phyloP scores from a whole-genome alignment of 2,329 filamentous ascomycete genomes.

The Sporothrix globosa region DNA sequence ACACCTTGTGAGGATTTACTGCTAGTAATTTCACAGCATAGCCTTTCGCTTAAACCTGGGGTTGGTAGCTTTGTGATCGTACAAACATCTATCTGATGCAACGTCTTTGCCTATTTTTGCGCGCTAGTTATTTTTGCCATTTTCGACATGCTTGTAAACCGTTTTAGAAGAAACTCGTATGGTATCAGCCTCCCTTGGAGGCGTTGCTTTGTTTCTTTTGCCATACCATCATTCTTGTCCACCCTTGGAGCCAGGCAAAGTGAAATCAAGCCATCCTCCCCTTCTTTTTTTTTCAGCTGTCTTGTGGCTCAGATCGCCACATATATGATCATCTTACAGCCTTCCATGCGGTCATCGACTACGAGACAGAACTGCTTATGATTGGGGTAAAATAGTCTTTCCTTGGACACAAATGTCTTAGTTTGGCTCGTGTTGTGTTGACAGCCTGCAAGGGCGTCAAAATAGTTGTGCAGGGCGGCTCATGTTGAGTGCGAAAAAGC shows the following conservation, averaged over 20 bases:
- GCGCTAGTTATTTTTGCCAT: neutral
- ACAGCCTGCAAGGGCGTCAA: slow-evolving; percentile 7
- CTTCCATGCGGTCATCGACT: neutral
- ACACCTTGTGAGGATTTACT: neutral
- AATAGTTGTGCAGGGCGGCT: neutral
- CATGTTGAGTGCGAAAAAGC: neutral
- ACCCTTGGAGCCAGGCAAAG: no score
- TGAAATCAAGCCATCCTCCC: neutral
- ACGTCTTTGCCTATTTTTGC: neutral
- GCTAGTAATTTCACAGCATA: neutral
- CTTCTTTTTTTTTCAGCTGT: neutral
- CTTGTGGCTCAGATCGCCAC: neutral
- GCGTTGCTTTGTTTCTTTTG: slow-evolving; percentile 3
- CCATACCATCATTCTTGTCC: neutral
- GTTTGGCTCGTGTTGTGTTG: slow-evolving; percentile 11
- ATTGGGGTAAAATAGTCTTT: slow-evolving; percentile 21
- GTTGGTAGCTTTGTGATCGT: slow-evolving; percentile 5
- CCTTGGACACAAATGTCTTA: slow-evolving; percentile 20
- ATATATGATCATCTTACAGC: slow-evolving; percentile 7
- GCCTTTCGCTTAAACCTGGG: neutral
- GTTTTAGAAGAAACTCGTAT: slow-evolving; percentile 6
- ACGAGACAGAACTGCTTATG: slow-evolving; percentile 9
- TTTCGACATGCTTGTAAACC: neutral
- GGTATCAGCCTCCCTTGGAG: slow-evolving; percentile 13
- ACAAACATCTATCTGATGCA: slow-evolving; percentile 18